phyloP scores from a whole-genome alignment of 306 rosid genomes.

The Vigna trinervia region DNA sequence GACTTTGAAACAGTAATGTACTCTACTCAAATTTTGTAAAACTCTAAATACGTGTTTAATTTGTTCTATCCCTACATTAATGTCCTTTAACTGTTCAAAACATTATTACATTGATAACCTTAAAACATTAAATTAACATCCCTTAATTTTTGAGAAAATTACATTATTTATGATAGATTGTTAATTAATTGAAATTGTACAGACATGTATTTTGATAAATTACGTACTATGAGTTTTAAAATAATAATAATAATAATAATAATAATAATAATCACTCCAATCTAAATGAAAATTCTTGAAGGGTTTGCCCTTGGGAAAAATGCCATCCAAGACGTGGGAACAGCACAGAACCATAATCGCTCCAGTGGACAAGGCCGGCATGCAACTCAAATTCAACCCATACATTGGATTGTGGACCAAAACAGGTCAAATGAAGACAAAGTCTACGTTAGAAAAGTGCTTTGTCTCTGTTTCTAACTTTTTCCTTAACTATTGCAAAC shows the following conservation, averaged over 20 bases:
- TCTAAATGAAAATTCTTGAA: not conserved
- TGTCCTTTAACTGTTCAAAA: too few relatives aligned
- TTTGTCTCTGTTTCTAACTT: not conserved
- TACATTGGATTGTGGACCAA: not conserved
- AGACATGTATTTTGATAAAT: not conserved
- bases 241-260: too few relatives aligned
- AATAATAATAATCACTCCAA: too few relatives aligned
- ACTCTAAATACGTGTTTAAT: too few relatives aligned
- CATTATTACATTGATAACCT: too few relatives aligned
- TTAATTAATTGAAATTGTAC: too few relatives aligned
- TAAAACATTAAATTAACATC: too few relatives aligned
- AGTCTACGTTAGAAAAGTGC: not conserved
- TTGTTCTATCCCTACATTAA: too few relatives aligned
- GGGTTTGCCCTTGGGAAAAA: not conserved
- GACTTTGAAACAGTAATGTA: not conserved
- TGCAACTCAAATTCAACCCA: slow-evolving; percentile 13
- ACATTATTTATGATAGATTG: too few relatives aligned
- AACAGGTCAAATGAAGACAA: not conserved
- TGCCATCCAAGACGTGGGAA: slow-evolving; percentile 5
- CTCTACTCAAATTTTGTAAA: too few relatives aligned
- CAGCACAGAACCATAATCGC: not conserved
- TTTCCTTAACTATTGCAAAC: not conserved
- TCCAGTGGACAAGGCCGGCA: not conserved
- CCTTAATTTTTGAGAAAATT: too few relatives aligned
- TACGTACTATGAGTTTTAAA: too few relatives aligned